A percentile compares a stretch with the other conserved stretches of the same genome.
Evolutionary conservation across 1,284 basidiomycete species (phyloP).

Genomic region (Sporisorium graminicola): DNA sequence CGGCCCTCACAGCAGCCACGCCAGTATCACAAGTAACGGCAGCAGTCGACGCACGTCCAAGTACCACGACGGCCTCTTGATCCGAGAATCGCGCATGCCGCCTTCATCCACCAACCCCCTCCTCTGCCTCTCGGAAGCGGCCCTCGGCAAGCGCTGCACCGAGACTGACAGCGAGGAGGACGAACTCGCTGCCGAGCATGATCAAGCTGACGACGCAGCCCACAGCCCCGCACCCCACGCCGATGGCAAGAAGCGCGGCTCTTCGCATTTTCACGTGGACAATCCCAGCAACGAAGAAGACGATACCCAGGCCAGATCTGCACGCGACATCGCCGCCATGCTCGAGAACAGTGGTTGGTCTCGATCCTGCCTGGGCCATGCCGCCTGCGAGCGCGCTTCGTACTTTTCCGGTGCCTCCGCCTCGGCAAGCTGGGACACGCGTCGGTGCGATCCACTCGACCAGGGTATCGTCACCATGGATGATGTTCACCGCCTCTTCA

Average conservation of each 20-base stretch:
- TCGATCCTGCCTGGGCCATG: conserved; percentile 39
- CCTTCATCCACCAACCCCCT: conserved; percentile 51
- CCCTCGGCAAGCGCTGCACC: conserved; percentile 46
- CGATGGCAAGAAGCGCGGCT: conserved; percentile 24
- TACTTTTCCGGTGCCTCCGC: conserved; percentile 50
- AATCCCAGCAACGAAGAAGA: conserved; percentile 29
- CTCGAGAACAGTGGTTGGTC: conserved; percentile 42
- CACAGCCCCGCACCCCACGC: conserved; percentile 10
- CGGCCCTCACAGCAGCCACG: conserved; percentile 18
- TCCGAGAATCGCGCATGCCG: conserved; percentile 48
- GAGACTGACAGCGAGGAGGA: conserved; percentile 49
- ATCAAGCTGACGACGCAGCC: conserved; percentile 7
- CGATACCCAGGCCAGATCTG: conserved; percentile 36
- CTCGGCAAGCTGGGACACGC: conserved; percentile 44
- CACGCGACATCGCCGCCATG: conserved; percentile 39
- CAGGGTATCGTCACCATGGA: conserved; percentile 50
- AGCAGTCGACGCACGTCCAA: conserved; percentile 44
- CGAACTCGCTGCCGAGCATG: conserved; percentile 26
- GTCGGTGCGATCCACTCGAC: conserved; percentile 45
- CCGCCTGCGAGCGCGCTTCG: conserved; percentile 49
- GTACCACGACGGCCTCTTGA: conserved; percentile 49
- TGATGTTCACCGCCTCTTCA: conserved; percentile 41
- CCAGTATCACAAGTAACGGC: conserved; percentile 22
- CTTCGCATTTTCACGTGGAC: conserved; percentile 14
- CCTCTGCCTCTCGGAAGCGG: conserved; percentile 51